Conservation (phyloP, 768 basidiomycete species). For the Pluteus cervinus region DNA sequence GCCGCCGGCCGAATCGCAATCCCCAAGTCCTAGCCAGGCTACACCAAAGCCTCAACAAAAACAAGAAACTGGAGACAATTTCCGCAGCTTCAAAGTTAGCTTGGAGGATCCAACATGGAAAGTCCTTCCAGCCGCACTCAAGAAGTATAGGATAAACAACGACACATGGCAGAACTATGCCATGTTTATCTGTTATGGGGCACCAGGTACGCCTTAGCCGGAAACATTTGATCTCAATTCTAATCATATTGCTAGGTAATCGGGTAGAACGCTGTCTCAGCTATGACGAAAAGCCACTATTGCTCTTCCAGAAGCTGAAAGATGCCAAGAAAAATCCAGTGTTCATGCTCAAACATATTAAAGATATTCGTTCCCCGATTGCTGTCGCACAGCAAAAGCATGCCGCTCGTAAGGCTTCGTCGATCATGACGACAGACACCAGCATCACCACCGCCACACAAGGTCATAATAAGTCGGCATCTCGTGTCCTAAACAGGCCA, state of each 20-base stretch:
- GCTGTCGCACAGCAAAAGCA: slow-evolving; percentile 97
- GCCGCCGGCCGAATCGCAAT: slow-evolving; percentile 25
- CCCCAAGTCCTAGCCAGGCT: slow-evolving; percentile 23
- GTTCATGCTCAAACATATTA: slow-evolving; percentile 97
- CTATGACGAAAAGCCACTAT: slow-evolving; percentile 95
- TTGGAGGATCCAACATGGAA: slow-evolving; percentile 99
- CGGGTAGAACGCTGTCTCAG: slow-evolving; percentile 90
- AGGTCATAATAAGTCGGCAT: slow-evolving; percentile 37
- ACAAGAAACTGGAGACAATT: slow-evolving; percentile 70
- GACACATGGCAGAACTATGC: slow-evolving; percentile 99
- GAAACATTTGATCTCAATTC: background rate
- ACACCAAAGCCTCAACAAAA: slow-evolving; percentile 39
- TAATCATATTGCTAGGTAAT: slow-evolving; percentile 38
- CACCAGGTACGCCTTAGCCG: slow-evolving; percentile 55
- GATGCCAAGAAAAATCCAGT: slow-evolving; percentile 97
- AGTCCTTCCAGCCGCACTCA: slow-evolving; percentile 93
- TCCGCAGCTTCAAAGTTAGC: slow-evolving; percentile 96
- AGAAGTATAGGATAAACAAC: slow-evolving; percentile 98
- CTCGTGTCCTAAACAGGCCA: slow-evolving; percentile 48
- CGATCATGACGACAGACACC: slow-evolving; percentile 39
- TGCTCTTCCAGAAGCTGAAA: slow-evolving; percentile 96
- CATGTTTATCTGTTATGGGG: slow-evolving; percentile 98
- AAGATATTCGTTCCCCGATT: slow-evolving; percentile 95
- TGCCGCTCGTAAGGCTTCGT: slow-evolving; percentile 76
- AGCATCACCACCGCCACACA: slow-evolving; percentile 35